Conservation (phyloP, 441 rosid species). For the Eugenia klotzschiana region DNA sequence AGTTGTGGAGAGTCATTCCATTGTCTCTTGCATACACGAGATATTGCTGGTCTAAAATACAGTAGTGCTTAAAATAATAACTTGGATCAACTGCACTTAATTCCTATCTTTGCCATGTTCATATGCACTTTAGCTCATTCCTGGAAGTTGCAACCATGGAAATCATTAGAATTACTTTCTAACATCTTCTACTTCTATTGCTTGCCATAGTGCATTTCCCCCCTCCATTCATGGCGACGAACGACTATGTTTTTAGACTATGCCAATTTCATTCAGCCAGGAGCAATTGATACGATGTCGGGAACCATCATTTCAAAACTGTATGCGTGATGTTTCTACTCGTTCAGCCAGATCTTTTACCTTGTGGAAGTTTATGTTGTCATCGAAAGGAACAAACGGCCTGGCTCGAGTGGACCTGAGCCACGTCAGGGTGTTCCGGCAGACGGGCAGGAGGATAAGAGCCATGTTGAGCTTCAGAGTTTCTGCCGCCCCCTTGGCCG, state of each 20-base stretch:
- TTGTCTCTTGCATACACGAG: neutral
- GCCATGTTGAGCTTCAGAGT: conserved; percentile 97
- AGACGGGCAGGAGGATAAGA: conserved; percentile 73
- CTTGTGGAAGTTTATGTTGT: conserved; percentile 89
- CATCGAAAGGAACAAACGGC: conserved; percentile 57
- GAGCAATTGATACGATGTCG: neutral
- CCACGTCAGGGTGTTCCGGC: conserved; percentile 91
- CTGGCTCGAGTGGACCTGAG: conserved; percentile 69
- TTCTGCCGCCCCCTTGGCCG: conserved; percentile 96
- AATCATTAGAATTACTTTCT: neutral
- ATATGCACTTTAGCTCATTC: neutral
- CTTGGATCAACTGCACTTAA: neutral
- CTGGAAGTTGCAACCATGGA: neutral
- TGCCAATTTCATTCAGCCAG: neutral
- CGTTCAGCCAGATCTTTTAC: conserved; percentile 11
- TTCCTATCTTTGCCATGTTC: neutral
- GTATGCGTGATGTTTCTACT: neutral
- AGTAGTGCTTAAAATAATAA: neutral
- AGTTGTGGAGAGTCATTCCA: neutral
- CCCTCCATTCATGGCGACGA: neutral
- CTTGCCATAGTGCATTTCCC: neutral
- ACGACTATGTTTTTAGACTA: neutral
- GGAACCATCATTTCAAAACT: neutral
- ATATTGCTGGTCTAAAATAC: neutral
- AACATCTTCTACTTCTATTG: neutral